phyloP scores from a whole-genome alignment of 1,284 basidiomycete species.

The Mycena citricolor region DNA sequence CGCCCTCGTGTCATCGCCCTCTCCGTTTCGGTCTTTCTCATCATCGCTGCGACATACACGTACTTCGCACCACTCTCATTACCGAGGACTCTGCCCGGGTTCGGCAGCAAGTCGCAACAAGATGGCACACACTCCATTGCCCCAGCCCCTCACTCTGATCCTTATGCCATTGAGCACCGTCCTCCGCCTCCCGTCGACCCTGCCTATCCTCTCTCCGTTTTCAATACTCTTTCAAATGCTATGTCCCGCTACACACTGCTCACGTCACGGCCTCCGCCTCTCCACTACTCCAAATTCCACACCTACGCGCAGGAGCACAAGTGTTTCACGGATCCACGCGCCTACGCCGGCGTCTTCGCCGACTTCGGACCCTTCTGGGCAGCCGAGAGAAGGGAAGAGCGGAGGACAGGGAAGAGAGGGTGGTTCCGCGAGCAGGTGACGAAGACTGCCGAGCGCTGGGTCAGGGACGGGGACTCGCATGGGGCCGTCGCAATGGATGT shows the following conservation, averaged over 20 bases:
- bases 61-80: conserved; percentile 10
- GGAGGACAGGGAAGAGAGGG: conserved; percentile 1
- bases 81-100: too few species aligned
- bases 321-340: conserved; percentile 13
- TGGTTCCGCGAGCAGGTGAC: conserved; percentile 15
- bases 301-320: conserved; percentile 5
- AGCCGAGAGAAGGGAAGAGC: conserved; percentile 1
- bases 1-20: background rate
- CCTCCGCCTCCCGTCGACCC: too few species aligned
- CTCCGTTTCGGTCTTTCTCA: background rate
- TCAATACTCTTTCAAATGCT: conserved; percentile 5
- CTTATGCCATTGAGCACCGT: too few species aligned
- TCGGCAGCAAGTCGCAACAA: background rate
- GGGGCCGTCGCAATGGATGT: conserved; percentile 8
- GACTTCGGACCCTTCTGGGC: conserved; percentile 19
- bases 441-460: background rate
- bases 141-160: background rate
- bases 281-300: conserved; percentile 11
- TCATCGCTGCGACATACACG: background rate
- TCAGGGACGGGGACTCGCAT: conserved; percentile 6
- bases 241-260: conserved; percentile 8
- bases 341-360: conserved; percentile 4
- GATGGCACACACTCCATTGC: background rate
- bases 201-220: too few species aligned
- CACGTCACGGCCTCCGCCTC: conserved; percentile 4